phyloP scores from a whole-genome alignment of 108 stramenopile species.

The Schizochytrium sp. region DNA sequence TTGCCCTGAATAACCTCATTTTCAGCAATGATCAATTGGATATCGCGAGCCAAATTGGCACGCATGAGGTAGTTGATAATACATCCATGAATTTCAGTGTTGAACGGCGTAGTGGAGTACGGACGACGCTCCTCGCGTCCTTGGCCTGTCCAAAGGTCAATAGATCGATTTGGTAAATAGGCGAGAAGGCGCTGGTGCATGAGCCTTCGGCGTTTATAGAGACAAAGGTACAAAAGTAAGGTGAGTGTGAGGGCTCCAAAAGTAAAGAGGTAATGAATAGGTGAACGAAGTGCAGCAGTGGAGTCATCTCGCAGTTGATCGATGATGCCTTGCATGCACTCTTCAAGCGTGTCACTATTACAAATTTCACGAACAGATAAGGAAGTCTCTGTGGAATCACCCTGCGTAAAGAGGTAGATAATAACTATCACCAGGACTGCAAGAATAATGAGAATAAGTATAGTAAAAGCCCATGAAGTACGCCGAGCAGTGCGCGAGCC shows the following conservation, averaged over 20 bases:
- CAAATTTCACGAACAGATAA: conserved; percentile 35
- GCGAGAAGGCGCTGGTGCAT: conserved; percentile 25
- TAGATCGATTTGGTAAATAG: neutral
- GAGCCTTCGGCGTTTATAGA: neutral
- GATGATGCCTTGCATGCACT: neutral
- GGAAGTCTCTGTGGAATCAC: neutral
- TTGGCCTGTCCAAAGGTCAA: conserved; percentile 7
- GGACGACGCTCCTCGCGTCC: neutral
- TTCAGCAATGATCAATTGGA: conserved; percentile 19
- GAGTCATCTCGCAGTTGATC: conserved; percentile 39
- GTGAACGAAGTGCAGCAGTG: conserved; percentile 48
- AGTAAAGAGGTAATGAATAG: conserved; percentile 38
- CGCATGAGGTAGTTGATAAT: neutral
- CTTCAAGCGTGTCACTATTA: conserved; percentile 18
- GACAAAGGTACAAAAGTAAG: neutral
- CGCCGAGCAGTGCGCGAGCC: neutral
- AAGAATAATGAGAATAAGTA: neutral
- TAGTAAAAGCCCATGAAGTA: neutral
- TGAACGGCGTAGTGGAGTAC: conserved; percentile 16
- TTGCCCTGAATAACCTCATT: neutral
- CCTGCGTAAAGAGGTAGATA: neutral
- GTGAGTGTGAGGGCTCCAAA: conserved; percentile 2
- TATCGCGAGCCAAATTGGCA: neutral
- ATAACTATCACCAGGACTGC: neutral
- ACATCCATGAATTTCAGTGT: conserved; percentile 12